These are phyloP conservation scores for Calonectria pseudoreteaudii DNA, from an alignment of 2,329 filamentous ascomycete species.

Conservation along the genomic window DNA sequence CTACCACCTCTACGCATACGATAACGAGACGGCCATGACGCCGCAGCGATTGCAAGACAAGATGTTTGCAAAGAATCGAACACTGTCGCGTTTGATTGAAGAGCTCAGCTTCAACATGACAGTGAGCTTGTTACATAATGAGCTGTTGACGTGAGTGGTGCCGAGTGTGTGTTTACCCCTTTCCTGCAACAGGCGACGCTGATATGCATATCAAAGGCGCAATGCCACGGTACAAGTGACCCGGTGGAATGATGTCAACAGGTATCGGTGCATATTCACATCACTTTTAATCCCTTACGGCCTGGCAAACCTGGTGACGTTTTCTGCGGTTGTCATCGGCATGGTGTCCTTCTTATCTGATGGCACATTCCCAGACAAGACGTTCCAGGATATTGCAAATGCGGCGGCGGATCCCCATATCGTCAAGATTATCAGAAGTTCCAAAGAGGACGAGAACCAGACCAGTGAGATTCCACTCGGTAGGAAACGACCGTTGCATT, in stretches of 20 bases:
- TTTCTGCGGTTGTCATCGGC: background rate
- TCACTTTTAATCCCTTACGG: conserved; percentile 12
- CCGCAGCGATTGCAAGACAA: conserved; percentile 18
- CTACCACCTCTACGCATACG: conserved; percentile 10
- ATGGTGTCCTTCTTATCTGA: conserved; percentile 14
- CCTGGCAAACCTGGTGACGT: conserved; percentile 5
- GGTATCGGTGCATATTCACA: background rate
- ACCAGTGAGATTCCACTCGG: background rate
- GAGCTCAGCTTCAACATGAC: conserved; percentile 19
- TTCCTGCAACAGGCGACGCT: background rate
- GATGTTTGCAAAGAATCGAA: conserved; percentile 8
- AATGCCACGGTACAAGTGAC: conserved; percentile 9
- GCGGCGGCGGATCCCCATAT: conserved; percentile 12
- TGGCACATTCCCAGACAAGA: conserved; percentile 10
- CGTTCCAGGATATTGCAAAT: conserved; percentile 21
- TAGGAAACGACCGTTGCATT: background rate
- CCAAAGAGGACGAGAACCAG: background rate
- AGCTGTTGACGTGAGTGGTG: conserved; percentile 14
- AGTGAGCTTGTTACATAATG: conserved; percentile 14
- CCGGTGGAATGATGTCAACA: conserved; percentile 17
- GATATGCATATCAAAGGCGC: background rate
- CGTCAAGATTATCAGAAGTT: background rate
- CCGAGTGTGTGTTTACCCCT: background rate
- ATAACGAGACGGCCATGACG: conserved; percentile 3
- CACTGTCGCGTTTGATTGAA: conserved; percentile 10